A percentile compares a stretch with the other conserved stretches of the same genome.
Conservation (phyloP, 768 basidiomycete species). For the Rubroboletus satanas region DNA sequence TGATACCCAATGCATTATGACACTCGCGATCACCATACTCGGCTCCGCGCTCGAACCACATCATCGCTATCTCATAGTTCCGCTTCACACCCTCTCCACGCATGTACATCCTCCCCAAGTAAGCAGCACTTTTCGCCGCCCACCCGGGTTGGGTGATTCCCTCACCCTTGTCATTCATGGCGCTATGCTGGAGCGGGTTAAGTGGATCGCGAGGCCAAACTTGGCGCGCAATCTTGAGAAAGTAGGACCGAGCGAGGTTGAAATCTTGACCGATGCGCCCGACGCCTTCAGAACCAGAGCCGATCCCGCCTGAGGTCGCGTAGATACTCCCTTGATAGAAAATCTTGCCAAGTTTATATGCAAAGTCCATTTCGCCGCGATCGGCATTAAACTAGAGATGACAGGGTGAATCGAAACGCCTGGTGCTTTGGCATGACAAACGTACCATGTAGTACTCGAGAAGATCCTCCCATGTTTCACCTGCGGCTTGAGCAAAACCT, state of each 20-base stretch:
- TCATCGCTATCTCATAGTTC: slow-evolving; percentile 71
- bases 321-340: slow-evolving; percentile 97
- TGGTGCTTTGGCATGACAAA: neutral
- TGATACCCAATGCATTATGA: slow-evolving; percentile 86
- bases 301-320: slow-evolving; percentile 68
- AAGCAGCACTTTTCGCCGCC: slow-evolving; percentile 80
- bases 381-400: slow-evolving; percentile 83
- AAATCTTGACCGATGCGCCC: slow-evolving; percentile 83
- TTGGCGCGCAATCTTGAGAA: slow-evolving; percentile 74
- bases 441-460: slow-evolving; percentile 86
- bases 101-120: slow-evolving; percentile 90
- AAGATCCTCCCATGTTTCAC: slow-evolving; percentile 92
- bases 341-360: slow-evolving; percentile 90
- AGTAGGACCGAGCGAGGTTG: slow-evolving; percentile 74
- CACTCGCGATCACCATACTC: slow-evolving; percentile 82
- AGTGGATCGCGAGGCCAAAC: slow-evolving; percentile 84
- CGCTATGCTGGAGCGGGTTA: slow-evolving; percentile 46
- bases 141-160: slow-evolving; percentile 48
- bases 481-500: slow-evolving; percentile 75
- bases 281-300: slow-evolving; percentile 88
- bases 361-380: slow-evolving; percentile 83
- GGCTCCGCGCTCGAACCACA: slow-evolving; percentile 92
- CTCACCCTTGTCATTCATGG: slow-evolving; percentile 46
- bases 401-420: neutral
- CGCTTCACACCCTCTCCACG: slow-evolving; percentile 87